These are phyloP conservation scores for Chimonanthus praecox DNA, from an alignment of 164 flowering plant species.

Conservation along the genomic window DNA sequence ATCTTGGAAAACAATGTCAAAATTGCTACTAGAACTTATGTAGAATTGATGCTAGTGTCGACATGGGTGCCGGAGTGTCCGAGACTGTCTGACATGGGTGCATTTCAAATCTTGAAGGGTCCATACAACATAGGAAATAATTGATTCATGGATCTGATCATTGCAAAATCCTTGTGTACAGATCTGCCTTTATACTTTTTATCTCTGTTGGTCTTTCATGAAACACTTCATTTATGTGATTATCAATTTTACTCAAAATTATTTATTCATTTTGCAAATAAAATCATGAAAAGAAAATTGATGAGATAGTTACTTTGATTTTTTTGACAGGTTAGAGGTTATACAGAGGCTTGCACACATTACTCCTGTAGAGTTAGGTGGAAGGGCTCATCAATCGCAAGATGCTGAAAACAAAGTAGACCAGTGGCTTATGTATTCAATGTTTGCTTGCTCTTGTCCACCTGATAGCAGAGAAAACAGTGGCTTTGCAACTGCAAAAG, in stretches of 20 bases:
- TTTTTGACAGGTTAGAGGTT: slow-evolving; percentile 65
- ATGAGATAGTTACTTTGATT: background rate
- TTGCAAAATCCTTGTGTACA: background rate
- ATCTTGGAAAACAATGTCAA: too few species aligned
- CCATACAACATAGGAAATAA: background rate
- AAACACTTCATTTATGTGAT: background rate
- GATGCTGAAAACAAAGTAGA: slow-evolving; percentile 92
- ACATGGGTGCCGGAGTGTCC: too few species aligned
- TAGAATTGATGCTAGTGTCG: too few species aligned
- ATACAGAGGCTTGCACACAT: slow-evolving; percentile 79
- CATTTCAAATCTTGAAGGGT: too few species aligned
- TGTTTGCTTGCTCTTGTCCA: slow-evolving; percentile 95
- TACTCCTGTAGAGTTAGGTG: slow-evolving; percentile 91
- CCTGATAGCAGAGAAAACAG: slow-evolving; percentile 63
- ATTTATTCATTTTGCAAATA: background rate
- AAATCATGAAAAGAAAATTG: background rate
- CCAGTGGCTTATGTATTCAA: slow-evolving; percentile 97
- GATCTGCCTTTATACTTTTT: background rate
- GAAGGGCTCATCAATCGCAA: slow-evolving; percentile 85
- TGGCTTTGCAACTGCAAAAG: slow-evolving; percentile 54
- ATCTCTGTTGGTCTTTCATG: background rate
- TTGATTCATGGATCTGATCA: background rate
- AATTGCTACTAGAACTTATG: too few species aligned
- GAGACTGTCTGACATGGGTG: too few species aligned
- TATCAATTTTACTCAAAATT: background rate